Evolutionary conservation across 2,329 filamentous ascomycete genomes (phyloP), one percentile per base, ranked within the genome.

Genomic region (Paraphaeosphaeria sporulosa): DNA sequence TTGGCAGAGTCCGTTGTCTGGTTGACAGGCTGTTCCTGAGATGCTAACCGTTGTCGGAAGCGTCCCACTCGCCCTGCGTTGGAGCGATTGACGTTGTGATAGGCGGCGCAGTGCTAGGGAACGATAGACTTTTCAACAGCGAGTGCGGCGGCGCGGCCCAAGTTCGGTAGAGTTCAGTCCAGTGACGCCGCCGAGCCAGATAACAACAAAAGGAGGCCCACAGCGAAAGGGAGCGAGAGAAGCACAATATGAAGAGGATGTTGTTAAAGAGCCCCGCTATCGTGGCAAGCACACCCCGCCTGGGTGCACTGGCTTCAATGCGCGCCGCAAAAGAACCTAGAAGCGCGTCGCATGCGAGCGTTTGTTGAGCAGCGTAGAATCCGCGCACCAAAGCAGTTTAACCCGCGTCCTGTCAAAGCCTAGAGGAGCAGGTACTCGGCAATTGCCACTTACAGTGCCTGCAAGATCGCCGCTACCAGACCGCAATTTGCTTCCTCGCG

Each of bases 401-500:
- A 64, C 50, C 54, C 58, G 58, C 67, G 63, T 42, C 64, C 54
- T 58, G 62, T 55, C 38, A 36, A 30, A 27, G 32, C 44, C 32
- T 36, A 42, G 46, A 48, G 42, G 23, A 53, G 55, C 43, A 44
- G 55, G 38, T 57, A 53, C 47, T 63, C 63, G 62, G 70, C 67
- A 71, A 70, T 74, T 73, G 70, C 70, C 70, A 70, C 70, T 30
- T 52, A 60, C 60, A 55, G 51, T 27, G 23, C 44, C 2, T 51
- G 23, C 19, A 30, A 50, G 52, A 59, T 59, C 46, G 57, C 57
- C 57, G 57, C 57, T 59, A 59, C 57, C 57, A 51, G 57, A 75
- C 72, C 71, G 73, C 72, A 70, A 73, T 71, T 74, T 75, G 66
- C 65, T 69, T 72, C 71, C 71, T 72, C 64, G 47, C 63, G 64